Percentiles rank a stretch among this genome's conserved stretches.
Evolutionary conservation across 306 rosid species (phyloP).

Genomic region (Notholithocarpus densiflorus): DNA sequence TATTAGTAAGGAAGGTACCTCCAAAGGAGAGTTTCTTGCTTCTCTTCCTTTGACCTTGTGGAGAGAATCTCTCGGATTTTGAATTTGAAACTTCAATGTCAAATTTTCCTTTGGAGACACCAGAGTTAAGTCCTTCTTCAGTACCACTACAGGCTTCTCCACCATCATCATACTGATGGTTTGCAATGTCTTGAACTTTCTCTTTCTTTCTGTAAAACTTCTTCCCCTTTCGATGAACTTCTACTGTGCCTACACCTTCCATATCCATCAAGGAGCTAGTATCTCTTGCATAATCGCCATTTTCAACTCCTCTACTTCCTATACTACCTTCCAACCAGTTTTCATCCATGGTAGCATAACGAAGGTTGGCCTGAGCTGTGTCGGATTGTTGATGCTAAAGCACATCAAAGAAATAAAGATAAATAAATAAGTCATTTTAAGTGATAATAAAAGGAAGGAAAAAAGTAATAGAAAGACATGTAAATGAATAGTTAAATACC

Average conservation of each 20-base stretch:
- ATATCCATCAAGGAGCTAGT: slow-evolving; percentile 48
- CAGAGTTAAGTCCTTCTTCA: slow-evolving; percentile 62
- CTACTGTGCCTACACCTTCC: slow-evolving; percentile 59
- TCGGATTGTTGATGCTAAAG: slow-evolving; percentile 42
- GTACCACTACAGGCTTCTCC: slow-evolving; percentile 90
- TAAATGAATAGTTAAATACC: slow-evolving; percentile 25
- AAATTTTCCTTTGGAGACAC: slow-evolving; percentile 46
- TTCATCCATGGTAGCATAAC: slow-evolving; percentile 41
- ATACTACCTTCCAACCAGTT: slow-evolving; percentile 63
- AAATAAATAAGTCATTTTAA: slow-evolving; percentile 8
- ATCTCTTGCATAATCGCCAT: slow-evolving; percentile 62
- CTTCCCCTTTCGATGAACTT: slow-evolving; percentile 45
- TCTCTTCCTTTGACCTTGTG: slow-evolving; percentile 48
- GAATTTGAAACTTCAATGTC: slow-evolving; percentile 54
- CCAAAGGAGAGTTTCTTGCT: slow-evolving; percentile 60
- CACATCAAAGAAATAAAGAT: slow-evolving; percentile 18
- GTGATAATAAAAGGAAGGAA: slow-evolving; percentile 16
- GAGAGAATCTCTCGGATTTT: slow-evolving; percentile 42
- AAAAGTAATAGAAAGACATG: background rate
- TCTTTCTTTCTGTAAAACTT: slow-evolving; percentile 56
- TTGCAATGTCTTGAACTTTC: slow-evolving; percentile 43
- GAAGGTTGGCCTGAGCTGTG: slow-evolving; percentile 40
- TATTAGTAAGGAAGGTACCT: slow-evolving; percentile 48
- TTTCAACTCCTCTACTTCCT: slow-evolving; percentile 69
- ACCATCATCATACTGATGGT: slow-evolving; percentile 67